Conservation (phyloP, 768 basidiomycete species). For the Russula lepida region DNA sequence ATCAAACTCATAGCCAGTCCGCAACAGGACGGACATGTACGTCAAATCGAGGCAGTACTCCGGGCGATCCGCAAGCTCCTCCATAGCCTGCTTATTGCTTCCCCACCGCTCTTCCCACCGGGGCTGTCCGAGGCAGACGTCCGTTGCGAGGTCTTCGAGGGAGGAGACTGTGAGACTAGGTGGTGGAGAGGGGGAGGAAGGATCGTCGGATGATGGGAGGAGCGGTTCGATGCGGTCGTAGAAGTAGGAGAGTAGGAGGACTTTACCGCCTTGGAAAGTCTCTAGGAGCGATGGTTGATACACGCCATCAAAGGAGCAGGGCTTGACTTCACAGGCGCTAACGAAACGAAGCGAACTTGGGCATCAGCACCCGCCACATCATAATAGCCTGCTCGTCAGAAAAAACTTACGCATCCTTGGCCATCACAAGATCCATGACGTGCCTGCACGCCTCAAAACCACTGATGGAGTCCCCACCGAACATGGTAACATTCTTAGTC, state of each 20-base stretch:
- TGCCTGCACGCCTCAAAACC: conserved; percentile 80
- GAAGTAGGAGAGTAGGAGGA: conserved; percentile 95
- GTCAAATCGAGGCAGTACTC: conserved; percentile 96
- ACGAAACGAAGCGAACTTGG: neutral
- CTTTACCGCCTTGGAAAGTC: conserved; percentile 76
- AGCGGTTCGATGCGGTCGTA: conserved; percentile 89
- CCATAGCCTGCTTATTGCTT: conserved; percentile 39
- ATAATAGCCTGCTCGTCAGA: neutral
- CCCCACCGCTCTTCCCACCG: conserved; percentile 50
- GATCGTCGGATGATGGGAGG: conserved; percentile 31
- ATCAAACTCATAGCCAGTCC: conserved; percentile 85
- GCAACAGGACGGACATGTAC: conserved; percentile 84
- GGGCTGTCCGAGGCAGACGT: conserved; percentile 63
- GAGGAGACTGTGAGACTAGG: conserved; percentile 41
- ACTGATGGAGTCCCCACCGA: conserved; percentile 75
- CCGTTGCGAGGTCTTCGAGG: conserved; percentile 54
- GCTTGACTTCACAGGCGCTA: conserved; percentile 82
- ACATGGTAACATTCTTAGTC: conserved; percentile 67
- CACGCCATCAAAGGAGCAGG: conserved; percentile 95
- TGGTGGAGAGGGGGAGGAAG: conserved; percentile 9
- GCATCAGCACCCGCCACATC: neutral
- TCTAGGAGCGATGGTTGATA: conserved; percentile 92
- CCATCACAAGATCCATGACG: conserved; percentile 81
- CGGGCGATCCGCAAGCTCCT: conserved; percentile 71
- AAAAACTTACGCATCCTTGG: conserved; percentile 78